Base-by-base conservation (phyloP, 1,284 basidiomycete species). In the Ustilago lituana region DNA sequence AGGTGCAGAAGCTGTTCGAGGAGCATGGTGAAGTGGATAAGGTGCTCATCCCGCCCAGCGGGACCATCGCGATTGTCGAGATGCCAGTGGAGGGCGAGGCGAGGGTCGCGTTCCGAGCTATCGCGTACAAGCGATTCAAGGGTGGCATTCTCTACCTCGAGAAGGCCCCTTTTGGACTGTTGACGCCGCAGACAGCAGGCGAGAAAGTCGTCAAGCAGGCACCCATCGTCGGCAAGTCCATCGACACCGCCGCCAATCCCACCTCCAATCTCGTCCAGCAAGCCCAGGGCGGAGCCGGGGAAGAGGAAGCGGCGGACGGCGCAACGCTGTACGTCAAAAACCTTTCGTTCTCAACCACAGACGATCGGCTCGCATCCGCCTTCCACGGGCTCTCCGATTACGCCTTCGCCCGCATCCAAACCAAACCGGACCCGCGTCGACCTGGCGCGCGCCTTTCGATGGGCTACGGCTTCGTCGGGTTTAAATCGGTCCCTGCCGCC, bases 401-500 rank as follows among this genome's bases (percentile, higher is more conserved):
- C 82, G 86, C 87, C 0, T 98, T 96, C 79, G 92, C 93, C 6
- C 89, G 92, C 5, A 87, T 98, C 9, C 93, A 97, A 84, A 95
- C 89, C 44, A 97, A 96, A 80, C 88, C 90, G 0, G 91, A 95
- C 82, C 89, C 92, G 0, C 57, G 57, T 27, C 60, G 64, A 20
- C 61, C 65, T 1, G 56, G 52, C 8, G 78, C 71, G 0, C 57
- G 53, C 0, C 84, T 95, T 36, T 93, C 91, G 78, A 94, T 96
- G 93, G 94, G 94, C 0, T 98, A 94, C 81, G 95, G 94, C 0
- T 98, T 98, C 78, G 88, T 96, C 29, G 95, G 94, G 3, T 98
- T 98, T 85, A 88, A 88, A 80, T 89, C 89, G 26, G 83, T 83
- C 1, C 89, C 91, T 22, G 87, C 86, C 5, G 94, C 95, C 32